These are phyloP conservation scores for Gaultheria prostrata DNA, from an alignment of 148 eudicot genomes.

Conservation along the genomic window DNA sequence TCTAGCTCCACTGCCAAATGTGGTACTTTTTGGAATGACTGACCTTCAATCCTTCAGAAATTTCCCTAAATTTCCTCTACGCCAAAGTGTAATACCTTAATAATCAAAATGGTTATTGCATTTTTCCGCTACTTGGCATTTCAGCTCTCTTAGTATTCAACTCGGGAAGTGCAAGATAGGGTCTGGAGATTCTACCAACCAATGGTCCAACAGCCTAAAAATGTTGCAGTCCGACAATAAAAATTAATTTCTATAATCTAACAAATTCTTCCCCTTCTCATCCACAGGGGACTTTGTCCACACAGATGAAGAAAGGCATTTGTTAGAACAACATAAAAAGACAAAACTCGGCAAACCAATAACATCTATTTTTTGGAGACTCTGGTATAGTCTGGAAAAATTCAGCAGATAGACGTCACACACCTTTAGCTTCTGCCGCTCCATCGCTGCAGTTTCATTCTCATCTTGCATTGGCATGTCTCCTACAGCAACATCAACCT, in stretches of 20 bases:
- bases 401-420: neutral
- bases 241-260: neutral
- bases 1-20: neutral
- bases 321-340: neutral
- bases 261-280: neutral
- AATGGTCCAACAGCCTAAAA: neutral
- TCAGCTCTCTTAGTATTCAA: neutral
- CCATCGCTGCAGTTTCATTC: constrained; percentile 27
- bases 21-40: neutral
- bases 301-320: neutral
- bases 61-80: neutral
- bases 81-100: neutral
- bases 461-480: constrained; percentile 34
- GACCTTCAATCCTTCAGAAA: neutral
- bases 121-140: neutral
- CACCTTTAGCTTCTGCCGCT: constrained; percentile 66
- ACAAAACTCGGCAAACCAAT: neutral
- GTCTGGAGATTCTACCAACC: neutral
- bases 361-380: neutral
- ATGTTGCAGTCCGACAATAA: neutral
- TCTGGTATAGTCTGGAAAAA: neutral
- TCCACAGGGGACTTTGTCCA: neutral
- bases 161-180: neutral
- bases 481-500: constrained; percentile 31
- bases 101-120: neutral